A percentile compares a stretch with the other conserved stretches of the same genome.
These are phyloP conservation scores for Aspergillus nomiae DNA, from an alignment of 2,329 filamentous ascomycete species.

Conservation along the genomic window DNA sequence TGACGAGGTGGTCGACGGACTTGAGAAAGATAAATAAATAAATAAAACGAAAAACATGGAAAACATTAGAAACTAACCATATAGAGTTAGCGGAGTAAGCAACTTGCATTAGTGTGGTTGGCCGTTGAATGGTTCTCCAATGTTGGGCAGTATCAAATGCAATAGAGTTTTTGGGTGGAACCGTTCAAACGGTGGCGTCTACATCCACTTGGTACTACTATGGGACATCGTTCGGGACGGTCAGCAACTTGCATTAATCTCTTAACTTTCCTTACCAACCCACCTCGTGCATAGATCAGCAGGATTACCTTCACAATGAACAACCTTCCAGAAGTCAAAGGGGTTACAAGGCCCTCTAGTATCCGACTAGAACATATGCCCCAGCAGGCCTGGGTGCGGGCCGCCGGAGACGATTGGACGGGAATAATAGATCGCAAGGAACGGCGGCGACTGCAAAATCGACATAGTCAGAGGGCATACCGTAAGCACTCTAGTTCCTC, in stretches of 20 bases:
- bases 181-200: neutral
- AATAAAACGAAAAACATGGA: too few species aligned
- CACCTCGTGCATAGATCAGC: neutral
- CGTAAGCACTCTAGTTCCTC: constrained; percentile 12
- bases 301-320: neutral
- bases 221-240: neutral
- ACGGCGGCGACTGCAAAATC: constrained; percentile 30
- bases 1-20: too few species aligned
- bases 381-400: constrained; percentile 15
- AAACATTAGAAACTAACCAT: neutral
- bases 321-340: neutral
- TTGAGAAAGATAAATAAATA: too few species aligned
- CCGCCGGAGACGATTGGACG: constrained; percentile 28
- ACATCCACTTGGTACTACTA: neutral
- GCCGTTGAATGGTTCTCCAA: neutral
- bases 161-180: neutral
- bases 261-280: neutral
- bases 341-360: neutral
- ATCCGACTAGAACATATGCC: constrained; percentile 14
- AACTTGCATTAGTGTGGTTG: neutral
- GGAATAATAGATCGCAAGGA: constrained; percentile 25
- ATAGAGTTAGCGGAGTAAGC: neutral
- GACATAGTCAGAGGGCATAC: constrained; percentile 29
- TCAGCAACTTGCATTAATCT: constrained; percentile 9
- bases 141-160: neutral